phyloP scores from a whole-genome alignment of 441 rosid species.

The Pelargonium fulgidum region DNA sequence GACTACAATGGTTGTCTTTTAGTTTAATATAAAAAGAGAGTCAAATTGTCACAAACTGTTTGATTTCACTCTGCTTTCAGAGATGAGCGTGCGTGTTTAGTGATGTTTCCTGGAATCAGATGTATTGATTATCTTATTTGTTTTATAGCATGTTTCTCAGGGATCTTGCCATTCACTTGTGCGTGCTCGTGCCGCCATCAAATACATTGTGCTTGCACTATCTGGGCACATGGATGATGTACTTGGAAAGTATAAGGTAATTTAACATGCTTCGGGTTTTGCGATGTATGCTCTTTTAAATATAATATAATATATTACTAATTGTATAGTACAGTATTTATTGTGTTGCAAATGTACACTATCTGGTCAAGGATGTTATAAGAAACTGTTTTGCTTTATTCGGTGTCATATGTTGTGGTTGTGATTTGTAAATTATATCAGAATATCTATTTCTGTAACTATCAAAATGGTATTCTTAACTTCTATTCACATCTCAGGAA shows the following conservation, averaged over 20 bases:
- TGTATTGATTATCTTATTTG: slow-evolving; percentile 18
- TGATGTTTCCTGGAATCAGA: slow-evolving; percentile 8
- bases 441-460: slow-evolving; percentile 3
- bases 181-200: slow-evolving; percentile 70
- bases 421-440: neutral
- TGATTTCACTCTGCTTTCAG: neutral
- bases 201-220: slow-evolving; percentile 67
- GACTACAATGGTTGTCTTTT: neutral
- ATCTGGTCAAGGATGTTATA: slow-evolving; percentile 1
- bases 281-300: neutral
- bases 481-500: slow-evolving; percentile 43
- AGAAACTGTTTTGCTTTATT: slow-evolving; percentile 2
- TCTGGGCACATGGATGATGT: slow-evolving; percentile 84
- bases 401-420: neutral
- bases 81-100: neutral
- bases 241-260: slow-evolving; percentile 73
- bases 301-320: neutral
- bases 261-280: slow-evolving; percentile 12
- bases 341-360: slow-evolving; percentile 5
- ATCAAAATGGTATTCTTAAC: slow-evolving; percentile 8
- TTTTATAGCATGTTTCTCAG: slow-evolving; percentile 33
- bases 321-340: neutral
- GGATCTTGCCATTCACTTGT: slow-evolving; percentile 41
- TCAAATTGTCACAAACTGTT: neutral
- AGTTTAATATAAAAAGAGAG: neutral